Percentiles rank a stretch among this genome's conserved stretches.
Conservation (phyloP, 2,329 filamentous ascomycete species). For the Graphilbum fragrans region DNA sequence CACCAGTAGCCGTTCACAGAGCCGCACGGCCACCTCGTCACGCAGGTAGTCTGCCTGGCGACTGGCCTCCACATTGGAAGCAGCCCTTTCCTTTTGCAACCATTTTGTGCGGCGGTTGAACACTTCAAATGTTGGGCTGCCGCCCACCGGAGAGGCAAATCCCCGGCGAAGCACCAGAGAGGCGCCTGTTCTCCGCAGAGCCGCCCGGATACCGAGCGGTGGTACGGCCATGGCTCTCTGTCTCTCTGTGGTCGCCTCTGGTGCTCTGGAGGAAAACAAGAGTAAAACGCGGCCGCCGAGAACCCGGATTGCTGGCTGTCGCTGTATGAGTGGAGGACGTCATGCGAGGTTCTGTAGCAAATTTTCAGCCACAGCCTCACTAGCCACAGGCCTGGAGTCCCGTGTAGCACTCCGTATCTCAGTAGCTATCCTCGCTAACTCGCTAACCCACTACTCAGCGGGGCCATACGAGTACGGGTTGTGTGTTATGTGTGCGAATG, state of each 20-base stretch:
- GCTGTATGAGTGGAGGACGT: too few relatives aligned
- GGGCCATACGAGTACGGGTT: too few relatives aligned
- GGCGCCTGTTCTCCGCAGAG: background rate
- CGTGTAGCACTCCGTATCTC: too few relatives aligned
- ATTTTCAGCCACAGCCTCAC: background rate
- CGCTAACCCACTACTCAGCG: too few relatives aligned
- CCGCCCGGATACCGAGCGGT: background rate
- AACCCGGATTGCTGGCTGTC: background rate
- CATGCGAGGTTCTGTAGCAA: background rate
- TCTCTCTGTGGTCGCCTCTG: too few relatives aligned
- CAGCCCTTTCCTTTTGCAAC: constrained; percentile 82
- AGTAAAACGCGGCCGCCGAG: background rate
- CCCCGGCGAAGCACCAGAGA: constrained; percentile 22
- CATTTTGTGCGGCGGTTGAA: constrained; percentile 86
- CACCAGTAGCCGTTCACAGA: constrained; percentile 77
- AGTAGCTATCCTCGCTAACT: too few relatives aligned
- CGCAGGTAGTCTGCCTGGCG: constrained; percentile 83
- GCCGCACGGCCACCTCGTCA: constrained; percentile 74
- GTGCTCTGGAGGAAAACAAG: too few relatives aligned
- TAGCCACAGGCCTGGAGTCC: too few relatives aligned
- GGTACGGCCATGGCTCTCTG: background rate
- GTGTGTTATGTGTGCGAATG: too few relatives aligned
- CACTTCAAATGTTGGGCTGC: constrained; percentile 70
- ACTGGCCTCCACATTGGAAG: constrained; percentile 54
- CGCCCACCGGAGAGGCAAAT: constrained; percentile 70